Evolutionary conservation across 495 filamentous ascomycete genomes (phyloP).

Genomic region (Penicillium alfredii): DNA sequence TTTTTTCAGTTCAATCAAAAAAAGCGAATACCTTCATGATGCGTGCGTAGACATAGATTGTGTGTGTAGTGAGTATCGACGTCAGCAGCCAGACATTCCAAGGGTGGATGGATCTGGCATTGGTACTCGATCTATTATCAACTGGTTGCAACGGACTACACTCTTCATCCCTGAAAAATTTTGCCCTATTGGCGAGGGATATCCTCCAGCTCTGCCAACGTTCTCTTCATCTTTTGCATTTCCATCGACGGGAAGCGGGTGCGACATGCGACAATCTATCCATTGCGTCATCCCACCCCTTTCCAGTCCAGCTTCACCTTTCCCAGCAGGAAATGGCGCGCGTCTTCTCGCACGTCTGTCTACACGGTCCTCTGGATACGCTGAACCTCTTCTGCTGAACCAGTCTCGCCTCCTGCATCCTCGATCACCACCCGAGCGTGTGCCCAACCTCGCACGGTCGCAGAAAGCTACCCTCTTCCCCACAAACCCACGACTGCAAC

Average conservation of each 20-base stretch:
- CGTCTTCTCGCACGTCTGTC: conserved; percentile 4
- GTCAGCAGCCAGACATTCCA: no score
- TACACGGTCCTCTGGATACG: conserved; percentile 1
- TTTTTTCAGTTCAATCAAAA: conserved; percentile 44
- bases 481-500: conserved; percentile 6
- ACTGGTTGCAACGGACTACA: no score
- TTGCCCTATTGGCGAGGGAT: no score
- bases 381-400: not conserved
- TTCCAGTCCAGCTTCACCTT: conserved; percentile 14
- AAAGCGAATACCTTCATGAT: conserved; percentile 40
- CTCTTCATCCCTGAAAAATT: no score
- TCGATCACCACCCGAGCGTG: conserved; percentile 3
- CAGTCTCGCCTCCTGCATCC: not conserved
- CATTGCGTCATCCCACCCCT: conserved; percentile 42
- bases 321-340: no score
- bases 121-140: no score
- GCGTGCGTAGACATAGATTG: conserved; percentile 10
- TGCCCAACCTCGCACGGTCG: not conserved
- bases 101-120: no score
- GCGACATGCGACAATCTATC: no score
- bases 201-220: no score
- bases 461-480: conserved; percentile 3
- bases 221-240: no score
- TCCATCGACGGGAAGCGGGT: no score
- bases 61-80: not conserved